phyloP scores from a whole-genome alignment of 805 yeast species.

The Candida quercuum region DNA sequence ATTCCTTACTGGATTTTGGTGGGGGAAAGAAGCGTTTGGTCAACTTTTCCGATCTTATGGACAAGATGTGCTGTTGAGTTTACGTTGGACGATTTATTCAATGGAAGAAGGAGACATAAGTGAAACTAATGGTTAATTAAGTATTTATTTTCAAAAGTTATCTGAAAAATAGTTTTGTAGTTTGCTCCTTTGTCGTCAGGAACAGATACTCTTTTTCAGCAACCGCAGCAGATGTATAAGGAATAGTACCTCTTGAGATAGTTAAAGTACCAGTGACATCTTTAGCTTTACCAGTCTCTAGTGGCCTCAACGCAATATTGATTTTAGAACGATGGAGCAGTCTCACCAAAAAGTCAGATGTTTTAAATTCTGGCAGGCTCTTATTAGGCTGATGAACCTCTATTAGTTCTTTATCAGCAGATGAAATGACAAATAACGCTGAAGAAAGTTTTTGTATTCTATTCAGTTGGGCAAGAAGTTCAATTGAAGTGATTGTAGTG shows the following conservation, averaged over 20 bases:
- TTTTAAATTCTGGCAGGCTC: constrained; percentile 33
- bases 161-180: constrained; percentile 35
- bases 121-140: no score
- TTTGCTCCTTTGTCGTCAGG: constrained; percentile 47
- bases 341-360: constrained; percentile 41
- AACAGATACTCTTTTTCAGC: constrained; percentile 62
- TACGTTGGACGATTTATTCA: constrained; percentile 71
- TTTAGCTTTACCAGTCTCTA: constrained; percentile 75
- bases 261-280: constrained; percentile 74
- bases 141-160: constrained; percentile 9
- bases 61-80: constrained; percentile 89
- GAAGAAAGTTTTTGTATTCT: constrained; percentile 29
- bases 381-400: constrained; percentile 23
- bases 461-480: constrained; percentile 29
- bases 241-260: constrained; percentile 45
- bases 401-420: constrained; percentile 35
- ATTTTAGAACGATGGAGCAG: constrained; percentile 46
- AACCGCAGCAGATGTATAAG: constrained; percentile 22
- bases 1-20: constrained; percentile 85
- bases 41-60: constrained; percentile 75
- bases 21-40: constrained; percentile 94
- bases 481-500: constrained; percentile 32
- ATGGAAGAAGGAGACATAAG: constrained; percentile 26
- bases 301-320: constrained; percentile 55
- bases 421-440: constrained; percentile 33